Evolutionary conservation across 805 yeast species (phyloP), one percentile per base, ranked within the genome.

Genomic region (Clavispora asparagi): DNA sequence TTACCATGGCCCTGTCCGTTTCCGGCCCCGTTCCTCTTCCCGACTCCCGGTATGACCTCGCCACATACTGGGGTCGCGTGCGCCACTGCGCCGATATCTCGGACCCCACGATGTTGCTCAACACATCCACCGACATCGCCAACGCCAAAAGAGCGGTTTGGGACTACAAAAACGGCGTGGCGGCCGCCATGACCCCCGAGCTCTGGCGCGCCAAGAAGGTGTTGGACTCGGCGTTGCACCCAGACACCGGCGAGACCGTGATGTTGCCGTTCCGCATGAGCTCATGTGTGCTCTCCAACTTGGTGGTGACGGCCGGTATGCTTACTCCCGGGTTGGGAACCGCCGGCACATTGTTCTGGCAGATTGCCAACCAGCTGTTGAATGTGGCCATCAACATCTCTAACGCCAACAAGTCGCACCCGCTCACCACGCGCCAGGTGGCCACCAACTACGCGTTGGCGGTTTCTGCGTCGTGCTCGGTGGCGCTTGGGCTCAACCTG

Each of bases 231-330:
- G 84, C 97, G 1, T 80, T 90, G 37, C 99, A 94, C 65, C 99
- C 99, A 42, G 99, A 94, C 63, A 92, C 95, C 6, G 97, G 97
- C 1, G 94, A 89, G 58, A 86, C 95, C 1, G 97, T 94, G 11
- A 62, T 87, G 27, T 72, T 94, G 45, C 99, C 99, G 3, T 94
- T 94, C 69, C 79, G 99, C 68, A 94, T 94, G 99, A 89, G 97
- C 23, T 85, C 92, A 29, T 89, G 94, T 70, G 99, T 94, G 14
- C 71, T 94, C 44, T 88, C 96, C 10, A 94, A 94, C 65, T 70
- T 94, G 66, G 92, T 92, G 19, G 98, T 94, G 42, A 92, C 98
- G 6, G 92, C 86, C 4, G 99, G 99, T 54, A 94, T 94, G 99
- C 77, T 94, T 54, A 92, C 97, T 1, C 99, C 99, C 7, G 86